phyloP scores from a whole-genome alignment of 306 rosid genomes.

The Cucurbita ficifolia region DNA sequence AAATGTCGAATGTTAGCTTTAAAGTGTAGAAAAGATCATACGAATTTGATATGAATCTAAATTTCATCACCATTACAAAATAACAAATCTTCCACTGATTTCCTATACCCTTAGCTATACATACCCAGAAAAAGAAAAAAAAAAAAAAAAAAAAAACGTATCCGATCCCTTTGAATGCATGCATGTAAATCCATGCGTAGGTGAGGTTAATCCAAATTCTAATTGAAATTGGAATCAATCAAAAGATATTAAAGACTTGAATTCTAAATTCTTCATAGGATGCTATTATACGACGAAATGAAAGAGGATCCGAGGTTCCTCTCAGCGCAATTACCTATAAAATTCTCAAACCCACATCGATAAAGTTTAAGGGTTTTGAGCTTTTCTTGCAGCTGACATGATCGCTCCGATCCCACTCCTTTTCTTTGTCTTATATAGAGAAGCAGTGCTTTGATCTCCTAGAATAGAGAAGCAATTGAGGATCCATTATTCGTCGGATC shows the following conservation, averaged over 20 bases:
- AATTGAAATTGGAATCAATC: neutral
- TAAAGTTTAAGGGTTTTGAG: slow-evolving; percentile 36
- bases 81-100: slow-evolving; percentile 5
- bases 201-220: neutral
- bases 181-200: neutral
- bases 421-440: neutral
- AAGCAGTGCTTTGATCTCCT: neutral
- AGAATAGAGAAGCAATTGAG: slow-evolving; percentile 64
- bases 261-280: neutral
- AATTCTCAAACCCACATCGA: slow-evolving; percentile 47
- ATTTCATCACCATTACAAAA: neutral
- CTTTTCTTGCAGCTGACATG: slow-evolving; percentile 82
- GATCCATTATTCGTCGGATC: slow-evolving; percentile 52
- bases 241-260: neutral
- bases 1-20: neutral
- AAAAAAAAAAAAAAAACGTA: neutral
- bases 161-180: neutral
- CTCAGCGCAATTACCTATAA: slow-evolving; percentile 59
- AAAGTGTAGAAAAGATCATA: too few species aligned
- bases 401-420: slow-evolving; percentile 83
- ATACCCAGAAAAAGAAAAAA: neutral
- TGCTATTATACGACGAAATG: neutral
- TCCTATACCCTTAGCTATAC: slow-evolving; percentile 4
- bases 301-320: slow-evolving; percentile 97
- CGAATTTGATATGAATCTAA: neutral